A percentile compares a stretch with the other conserved stretches of the same genome.
Conservation (phyloP, 73 alveolate genomes). For the Paramecium sexaurelia region DNA sequence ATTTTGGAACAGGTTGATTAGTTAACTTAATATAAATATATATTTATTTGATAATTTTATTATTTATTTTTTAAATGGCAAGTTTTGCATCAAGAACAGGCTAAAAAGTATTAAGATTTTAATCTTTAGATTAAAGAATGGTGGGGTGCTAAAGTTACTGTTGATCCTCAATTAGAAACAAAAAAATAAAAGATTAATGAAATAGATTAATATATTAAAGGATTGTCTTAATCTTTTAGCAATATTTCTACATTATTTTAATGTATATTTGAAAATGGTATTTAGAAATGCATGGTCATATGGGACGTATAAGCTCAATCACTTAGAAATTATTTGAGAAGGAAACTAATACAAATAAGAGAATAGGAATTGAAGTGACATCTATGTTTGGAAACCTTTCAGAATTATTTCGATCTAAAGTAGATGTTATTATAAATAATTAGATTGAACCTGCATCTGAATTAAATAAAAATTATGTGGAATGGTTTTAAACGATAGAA, state of each 20-base stretch:
- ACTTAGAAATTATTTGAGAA: constrained; percentile 12
- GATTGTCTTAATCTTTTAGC: neutral
- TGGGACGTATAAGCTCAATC: neutral
- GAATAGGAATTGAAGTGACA: constrained; percentile 40
- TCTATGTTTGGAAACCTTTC: constrained; percentile 41
- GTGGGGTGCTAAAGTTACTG: constrained; percentile 30
- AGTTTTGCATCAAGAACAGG: constrained; percentile 39
- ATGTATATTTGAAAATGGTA: neutral
- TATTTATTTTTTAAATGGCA: neutral
- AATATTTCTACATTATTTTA: neutral
- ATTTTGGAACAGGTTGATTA: constrained; percentile 51
- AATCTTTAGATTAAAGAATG: constrained; percentile 40
- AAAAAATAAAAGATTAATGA: constrained; percentile 17
- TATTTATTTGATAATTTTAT: neutral
- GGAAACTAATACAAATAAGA: constrained; percentile 37
- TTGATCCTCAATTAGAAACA: constrained; percentile 14
- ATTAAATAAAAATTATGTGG: constrained; percentile 20
- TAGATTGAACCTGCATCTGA: neutral
- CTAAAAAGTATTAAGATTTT: neutral
- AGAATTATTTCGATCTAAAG: constrained; percentile 43
- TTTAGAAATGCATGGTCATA: constrained; percentile 29
- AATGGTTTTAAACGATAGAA: constrained; percentile 20
- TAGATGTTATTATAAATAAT: neutral
- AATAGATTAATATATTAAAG: constrained; percentile 34
- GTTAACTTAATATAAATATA: neutral